phyloP scores from a whole-genome alignment of 306 rosid species.

The Spatholobus suberectus region DNA sequence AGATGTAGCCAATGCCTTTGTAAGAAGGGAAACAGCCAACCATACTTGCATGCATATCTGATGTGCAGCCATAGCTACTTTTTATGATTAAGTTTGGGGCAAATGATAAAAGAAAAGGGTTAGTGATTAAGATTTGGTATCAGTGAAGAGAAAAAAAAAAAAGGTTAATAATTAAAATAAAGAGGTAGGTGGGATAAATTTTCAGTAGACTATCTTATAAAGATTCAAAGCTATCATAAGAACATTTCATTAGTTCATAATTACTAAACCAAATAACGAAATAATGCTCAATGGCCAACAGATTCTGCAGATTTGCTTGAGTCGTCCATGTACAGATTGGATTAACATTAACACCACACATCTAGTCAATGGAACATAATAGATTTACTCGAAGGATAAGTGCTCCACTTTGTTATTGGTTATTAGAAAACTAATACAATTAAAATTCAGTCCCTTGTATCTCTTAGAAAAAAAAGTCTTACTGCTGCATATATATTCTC shows the following conservation, averaged over 20 bases:
- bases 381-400: background rate
- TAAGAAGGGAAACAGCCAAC: slow-evolving; percentile 96
- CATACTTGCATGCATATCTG: slow-evolving; percentile 98
- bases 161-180: slow-evolving; percentile 26
- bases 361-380: background rate
- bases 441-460: no score
- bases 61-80: slow-evolving; percentile 98
- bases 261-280: slow-evolving; percentile 6
- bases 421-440: background rate
- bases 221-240: slow-evolving; percentile 23
- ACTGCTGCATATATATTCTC: no score
- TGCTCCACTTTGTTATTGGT: background rate
- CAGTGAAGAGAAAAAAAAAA: no score
- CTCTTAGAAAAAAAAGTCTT: no score
- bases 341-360: background rate
- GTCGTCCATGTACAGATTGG: background rate
- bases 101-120: no score
- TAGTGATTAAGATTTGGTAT: no score
- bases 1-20: slow-evolving; percentile 87
- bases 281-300: background rate
- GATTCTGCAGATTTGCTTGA: background rate
- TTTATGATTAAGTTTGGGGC: no score
- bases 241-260: background rate
- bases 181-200: slow-evolving; percentile 1
- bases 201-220: background rate